Evolutionary conservation across 1,139 yeast species (phyloP).

Genomic region (Kurtzmaniella quercitrusa): DNA sequence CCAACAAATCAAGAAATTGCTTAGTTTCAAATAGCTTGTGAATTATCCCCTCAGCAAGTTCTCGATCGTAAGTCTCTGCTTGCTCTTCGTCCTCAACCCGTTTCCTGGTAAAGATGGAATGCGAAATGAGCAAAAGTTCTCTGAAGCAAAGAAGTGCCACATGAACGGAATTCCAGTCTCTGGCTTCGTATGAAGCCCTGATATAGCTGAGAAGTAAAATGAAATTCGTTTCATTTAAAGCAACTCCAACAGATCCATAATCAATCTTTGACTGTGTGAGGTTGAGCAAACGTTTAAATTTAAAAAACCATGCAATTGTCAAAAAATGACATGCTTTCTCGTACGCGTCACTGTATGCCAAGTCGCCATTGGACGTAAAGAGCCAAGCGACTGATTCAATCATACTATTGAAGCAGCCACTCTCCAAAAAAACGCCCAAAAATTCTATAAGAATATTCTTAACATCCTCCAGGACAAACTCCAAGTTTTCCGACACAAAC

Average conservation of each 20-base stretch:
- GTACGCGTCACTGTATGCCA: constrained; percentile 28
- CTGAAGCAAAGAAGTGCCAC: constrained; percentile 69
- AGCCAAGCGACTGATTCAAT: constrained; percentile 49
- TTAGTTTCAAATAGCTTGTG: constrained; percentile 59
- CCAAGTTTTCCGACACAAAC: constrained; percentile 22
- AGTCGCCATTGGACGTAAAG: constrained; percentile 29
- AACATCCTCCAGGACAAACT: constrained; percentile 29
- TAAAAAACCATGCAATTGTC: constrained; percentile 68
- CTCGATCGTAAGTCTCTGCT: constrained; percentile 46
- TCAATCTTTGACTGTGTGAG: constrained; percentile 29
- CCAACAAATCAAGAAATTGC: constrained; percentile 56
- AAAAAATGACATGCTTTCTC: constrained; percentile 51
- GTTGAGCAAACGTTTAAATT: constrained; percentile 29
- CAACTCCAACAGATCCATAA: constrained; percentile 64
- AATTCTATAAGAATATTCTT: constrained; percentile 42
- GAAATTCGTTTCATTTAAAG: constrained; percentile 63
- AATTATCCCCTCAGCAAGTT: constrained; percentile 46
- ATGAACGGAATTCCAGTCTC: constrained; percentile 57
- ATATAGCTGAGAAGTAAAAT: constrained; percentile 56
- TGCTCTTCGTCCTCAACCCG: constrained; percentile 36
- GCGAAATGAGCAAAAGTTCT: constrained; percentile 57
- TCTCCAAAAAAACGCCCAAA: constrained; percentile 51
- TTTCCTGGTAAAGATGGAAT: constrained; percentile 41
- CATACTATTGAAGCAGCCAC: constrained; percentile 73
- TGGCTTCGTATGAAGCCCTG: constrained; percentile 48